Evolutionary conservation across 2,329 filamentous ascomycete species (phyloP), one percentile per base, ranked within the genome.

Genomic region (Anthostomella pinea): DNA sequence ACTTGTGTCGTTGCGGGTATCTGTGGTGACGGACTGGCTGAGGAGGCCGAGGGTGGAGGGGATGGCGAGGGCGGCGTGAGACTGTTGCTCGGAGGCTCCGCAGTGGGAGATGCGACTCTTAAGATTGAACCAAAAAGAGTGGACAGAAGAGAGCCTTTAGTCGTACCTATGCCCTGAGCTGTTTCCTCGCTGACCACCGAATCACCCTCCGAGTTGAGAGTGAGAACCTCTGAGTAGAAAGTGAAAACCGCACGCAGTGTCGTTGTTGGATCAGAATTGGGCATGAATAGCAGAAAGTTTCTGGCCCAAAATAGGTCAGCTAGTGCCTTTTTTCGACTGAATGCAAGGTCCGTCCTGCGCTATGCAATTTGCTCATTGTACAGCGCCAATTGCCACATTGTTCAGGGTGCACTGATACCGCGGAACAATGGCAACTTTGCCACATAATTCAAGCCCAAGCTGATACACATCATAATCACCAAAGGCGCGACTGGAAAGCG

Each of bases 201-300:
- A 69, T 97, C 93, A 63, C 93, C 93, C 73, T 98, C 93, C 43
- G 88, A 75, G 57, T 87, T 95, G 60, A 98, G 74, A 64, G 86
- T 89, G 59, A 94, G 82, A 51, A 91, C 87, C 31, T 88, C 85
- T 40, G 86, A 83, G 65, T 95, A 98, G 66, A 94, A 97, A 33
- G 87, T 90, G 53, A 96, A 72, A 37, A 96, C 85, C 35, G 87
- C 82, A 58, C 83, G 81, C 28, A 98, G 75, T 48, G 85, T 83
- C 16, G 85, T 80, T 38, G 76, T 74, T 49, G 80, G 71, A 46
- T 82, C 75, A 42, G 67, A 57, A 41, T 69, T 69, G 14, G 81
- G 81, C 68, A 97, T 85, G 65, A 97, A 97, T 28, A 97, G 79
- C 17, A 97, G 75, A 63, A 97, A 98, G 65, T 97, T 85, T 63